Percentiles rank a stretch among this genome's conserved stretches.
These are phyloP conservation scores for Saturnispora gosingensis DNA, from an alignment of 805 yeast genomes.

Conservation along the genomic window DNA sequence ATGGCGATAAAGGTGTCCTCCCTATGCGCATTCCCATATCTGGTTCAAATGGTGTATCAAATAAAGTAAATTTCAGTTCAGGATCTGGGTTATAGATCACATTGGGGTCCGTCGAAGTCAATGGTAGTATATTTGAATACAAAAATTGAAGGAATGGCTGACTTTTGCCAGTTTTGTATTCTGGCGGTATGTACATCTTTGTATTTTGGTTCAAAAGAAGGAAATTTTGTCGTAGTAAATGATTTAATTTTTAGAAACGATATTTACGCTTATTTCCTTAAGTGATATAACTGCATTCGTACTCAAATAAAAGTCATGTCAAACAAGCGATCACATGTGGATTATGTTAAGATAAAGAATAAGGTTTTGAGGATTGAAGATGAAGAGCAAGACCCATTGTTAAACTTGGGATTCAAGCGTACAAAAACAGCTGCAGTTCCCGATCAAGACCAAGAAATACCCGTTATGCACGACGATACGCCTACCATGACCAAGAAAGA, in stretches of 20 bases:
- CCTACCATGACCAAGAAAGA: constrained; percentile 58
- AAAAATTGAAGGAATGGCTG: constrained; percentile 23
- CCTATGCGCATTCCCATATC: constrained; percentile 27
- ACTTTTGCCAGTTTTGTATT: constrained; percentile 19
- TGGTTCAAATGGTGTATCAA: constrained; percentile 26
- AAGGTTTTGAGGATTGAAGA: constrained; percentile 59
- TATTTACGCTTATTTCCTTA: background rate
- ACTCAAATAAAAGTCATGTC: background rate
- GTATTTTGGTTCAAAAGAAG: background rate
- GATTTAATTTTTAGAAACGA: background rate
- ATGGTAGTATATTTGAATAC: constrained; percentile 24
- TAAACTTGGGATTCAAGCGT: constrained; percentile 68
- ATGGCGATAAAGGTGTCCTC: constrained; percentile 29
- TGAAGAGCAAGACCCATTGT: constrained; percentile 70
- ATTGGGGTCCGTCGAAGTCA: constrained; percentile 30
- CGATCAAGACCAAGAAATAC: constrained; percentile 47
- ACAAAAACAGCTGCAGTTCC: constrained; percentile 53
- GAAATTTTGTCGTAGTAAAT: background rate
- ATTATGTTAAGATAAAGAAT: constrained; percentile 24
- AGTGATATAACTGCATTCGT: background rate
- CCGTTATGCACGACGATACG: constrained; percentile 54
- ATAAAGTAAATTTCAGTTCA: constrained; percentile 26
- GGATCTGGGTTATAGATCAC: constrained; percentile 22
- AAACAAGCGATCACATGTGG: background rate
- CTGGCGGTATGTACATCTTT: constrained; percentile 28